Base-by-base conservation (phyloP, 352 stramenopile species). In the Globisporangium solare region DNA sequence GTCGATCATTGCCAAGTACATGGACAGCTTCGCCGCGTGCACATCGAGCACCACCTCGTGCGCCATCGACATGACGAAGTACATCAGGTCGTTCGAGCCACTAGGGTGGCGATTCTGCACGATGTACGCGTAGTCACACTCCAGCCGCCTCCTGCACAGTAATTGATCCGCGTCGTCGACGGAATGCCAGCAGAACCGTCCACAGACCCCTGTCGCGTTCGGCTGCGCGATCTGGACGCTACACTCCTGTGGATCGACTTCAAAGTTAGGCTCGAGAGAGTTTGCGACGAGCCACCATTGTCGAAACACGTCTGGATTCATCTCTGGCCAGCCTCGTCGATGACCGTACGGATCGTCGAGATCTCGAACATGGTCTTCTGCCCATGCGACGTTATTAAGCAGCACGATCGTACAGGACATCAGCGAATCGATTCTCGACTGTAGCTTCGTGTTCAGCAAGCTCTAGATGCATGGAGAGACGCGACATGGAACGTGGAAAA, bases 161-260 rank as follows among this genome's bases (percentile, higher is more conserved):
- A 70, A 53, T 0, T 56, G 47, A 27, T 61, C 55, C 1, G 72
- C 54, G 0, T 60, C 49, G 15, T 81, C 72, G 2, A 76, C 62
- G 0, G 72, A 66, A 48, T 93, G 80, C 83, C 83, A 93, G 42
- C 67, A 81, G 43, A 83, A 86, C 14, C 83, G 78, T 12, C 80
- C 78, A 20, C 74, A 76, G 2, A 90, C 66, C 4, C 80, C 73
- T 10, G 76, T 64, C 6, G 66, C 60, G 43, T 92, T 92, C 0
- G 73, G 57, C 18, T 84, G 74, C 2, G 79, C 83, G 3, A 66
- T 64, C 24, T 69, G 67, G 8, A 90, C 67, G 27, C 67, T 82
- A 50, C 73, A 85, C 27, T 64, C 60, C n/a, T 81, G 74, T 0
- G 73, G 63, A 0, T 67, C 61, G 7, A 89, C 71, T 48, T 86